Conservation (phyloP, 2,329 filamentous ascomycete genomes). For the Lecanicillium sp. region DNA sequence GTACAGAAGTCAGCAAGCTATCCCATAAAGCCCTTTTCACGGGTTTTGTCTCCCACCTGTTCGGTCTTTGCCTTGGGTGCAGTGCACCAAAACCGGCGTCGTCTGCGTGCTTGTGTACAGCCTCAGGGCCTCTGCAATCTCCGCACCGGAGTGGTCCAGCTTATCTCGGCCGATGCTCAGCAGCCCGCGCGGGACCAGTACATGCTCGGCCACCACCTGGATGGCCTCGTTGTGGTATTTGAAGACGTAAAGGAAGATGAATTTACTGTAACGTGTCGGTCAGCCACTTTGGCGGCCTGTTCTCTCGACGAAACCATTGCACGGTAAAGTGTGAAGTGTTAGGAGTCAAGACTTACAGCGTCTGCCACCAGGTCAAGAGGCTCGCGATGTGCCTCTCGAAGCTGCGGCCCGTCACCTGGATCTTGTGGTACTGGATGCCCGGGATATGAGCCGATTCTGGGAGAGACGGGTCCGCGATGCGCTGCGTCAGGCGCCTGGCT, state of each 20-base stretch:
- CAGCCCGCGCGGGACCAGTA: constrained; percentile 68
- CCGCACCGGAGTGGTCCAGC: constrained; percentile 58
- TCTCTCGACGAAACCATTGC: too few relatives aligned
- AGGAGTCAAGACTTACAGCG: constrained; percentile 41
- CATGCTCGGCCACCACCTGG: constrained; percentile 59
- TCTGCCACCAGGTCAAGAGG: constrained; percentile 61
- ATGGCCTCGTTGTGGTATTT: constrained; percentile 67
- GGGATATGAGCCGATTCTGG: constrained; percentile 56
- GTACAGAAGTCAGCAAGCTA: background rate
- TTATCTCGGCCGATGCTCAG: constrained; percentile 64
- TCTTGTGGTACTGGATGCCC: constrained; percentile 55
- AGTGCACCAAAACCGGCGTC: constrained; percentile 69
- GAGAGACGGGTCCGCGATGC: constrained; percentile 37
- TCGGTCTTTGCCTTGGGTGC: constrained; percentile 84
- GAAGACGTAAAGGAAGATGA: constrained; percentile 56
- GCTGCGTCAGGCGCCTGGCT: constrained; percentile 50
- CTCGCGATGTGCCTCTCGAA: constrained; percentile 65
- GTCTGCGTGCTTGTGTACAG: constrained; percentile 28
- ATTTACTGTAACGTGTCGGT: constrained; percentile 21
- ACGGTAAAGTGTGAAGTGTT: too few relatives aligned
- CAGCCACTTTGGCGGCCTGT: background rate
- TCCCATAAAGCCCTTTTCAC: background rate
- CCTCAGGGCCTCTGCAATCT: constrained; percentile 42
- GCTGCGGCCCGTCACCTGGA: constrained; percentile 67
- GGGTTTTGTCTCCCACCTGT: constrained; percentile 25